Conservation (phyloP, 176 grass and related monocot species). For the Zizania latifolia region DNA sequence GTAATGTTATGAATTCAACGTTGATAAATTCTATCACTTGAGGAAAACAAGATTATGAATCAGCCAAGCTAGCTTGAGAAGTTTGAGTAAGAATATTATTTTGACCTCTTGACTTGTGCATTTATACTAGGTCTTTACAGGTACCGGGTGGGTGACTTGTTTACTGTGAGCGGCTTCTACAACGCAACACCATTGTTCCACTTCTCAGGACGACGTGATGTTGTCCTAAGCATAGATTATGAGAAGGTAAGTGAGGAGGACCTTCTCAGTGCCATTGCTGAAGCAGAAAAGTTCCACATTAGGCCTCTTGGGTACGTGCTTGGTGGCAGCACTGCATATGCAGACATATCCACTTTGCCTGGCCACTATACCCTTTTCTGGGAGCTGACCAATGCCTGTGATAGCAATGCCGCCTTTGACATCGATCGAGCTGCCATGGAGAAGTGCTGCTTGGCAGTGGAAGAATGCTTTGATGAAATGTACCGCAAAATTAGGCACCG, state of each 20-base stretch:
- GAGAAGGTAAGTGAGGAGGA: not conserved
- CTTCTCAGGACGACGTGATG: not conserved
- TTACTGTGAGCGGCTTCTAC: constrained; percentile 10
- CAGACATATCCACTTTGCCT: constrained; percentile 7
- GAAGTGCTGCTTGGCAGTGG: not conserved
- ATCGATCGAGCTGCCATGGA: not conserved
- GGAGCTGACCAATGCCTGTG: not conserved
- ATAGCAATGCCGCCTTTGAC: not conserved
- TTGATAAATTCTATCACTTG: not conserved
- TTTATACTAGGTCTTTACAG: constrained; percentile 21
- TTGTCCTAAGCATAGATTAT: not conserved
- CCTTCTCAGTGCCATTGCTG: constrained; percentile 18
- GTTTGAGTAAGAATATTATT: not conserved
- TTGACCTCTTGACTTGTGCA: not conserved
- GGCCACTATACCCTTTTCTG: constrained; percentile 12
- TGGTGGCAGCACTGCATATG: constrained; percentile 13
- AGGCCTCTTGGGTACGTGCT: constrained; percentile 8
- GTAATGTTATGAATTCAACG: not conserved
- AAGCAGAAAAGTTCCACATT: not conserved
- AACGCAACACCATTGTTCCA: constrained; percentile 1
- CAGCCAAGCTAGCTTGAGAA: not conserved
- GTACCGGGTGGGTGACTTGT: constrained; percentile 21
- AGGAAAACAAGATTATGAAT: not conserved
- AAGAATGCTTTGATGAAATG: not conserved
- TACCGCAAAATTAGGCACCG: not conserved